Conservation (phyloP, 805 yeast genomes). For the Tetrapisispora namnaoensis region DNA sequence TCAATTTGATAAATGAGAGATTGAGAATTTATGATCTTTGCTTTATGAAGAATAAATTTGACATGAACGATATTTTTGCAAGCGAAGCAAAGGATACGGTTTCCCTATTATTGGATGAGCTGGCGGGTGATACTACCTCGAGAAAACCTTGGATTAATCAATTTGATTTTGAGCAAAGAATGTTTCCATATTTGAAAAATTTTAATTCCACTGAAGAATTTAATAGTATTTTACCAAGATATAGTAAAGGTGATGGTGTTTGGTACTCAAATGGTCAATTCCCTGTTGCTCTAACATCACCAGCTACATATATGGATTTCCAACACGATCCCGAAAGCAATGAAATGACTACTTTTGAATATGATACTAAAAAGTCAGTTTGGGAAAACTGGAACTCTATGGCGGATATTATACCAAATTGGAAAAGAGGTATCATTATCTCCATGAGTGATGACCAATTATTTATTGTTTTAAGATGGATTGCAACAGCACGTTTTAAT, state of each 20-base stretch:
- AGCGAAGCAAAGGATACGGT: background rate
- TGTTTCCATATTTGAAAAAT: constrained; percentile 15
- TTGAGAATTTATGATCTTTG: constrained; percentile 16
- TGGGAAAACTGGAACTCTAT: constrained; percentile 12
- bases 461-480: constrained; percentile 22
- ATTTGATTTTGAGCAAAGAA: constrained; percentile 16
- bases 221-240: constrained; percentile 10
- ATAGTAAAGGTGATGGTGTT: constrained; percentile 8
- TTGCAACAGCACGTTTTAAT: constrained; percentile 34
- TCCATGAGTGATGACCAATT: constrained; percentile 25
- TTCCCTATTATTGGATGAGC: background rate
- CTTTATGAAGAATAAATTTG: constrained; percentile 5
- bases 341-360: constrained; percentile 2
- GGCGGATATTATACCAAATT: constrained; percentile 6
- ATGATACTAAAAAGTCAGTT: constrained; percentile 9
- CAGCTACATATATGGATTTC: background rate
- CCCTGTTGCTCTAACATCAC: constrained; percentile 4
- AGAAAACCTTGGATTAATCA: constrained; percentile 2
- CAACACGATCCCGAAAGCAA: background rate
- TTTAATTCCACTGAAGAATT: constrained; percentile 7
- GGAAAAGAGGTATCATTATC: constrained; percentile 15
- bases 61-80: background rate
- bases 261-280: constrained; percentile 6
- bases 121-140: background rate
- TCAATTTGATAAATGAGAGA: constrained; percentile 6